phyloP scores from a whole-genome alignment of 257 asterid genomes.

The Solanum gracilifrons region DNA sequence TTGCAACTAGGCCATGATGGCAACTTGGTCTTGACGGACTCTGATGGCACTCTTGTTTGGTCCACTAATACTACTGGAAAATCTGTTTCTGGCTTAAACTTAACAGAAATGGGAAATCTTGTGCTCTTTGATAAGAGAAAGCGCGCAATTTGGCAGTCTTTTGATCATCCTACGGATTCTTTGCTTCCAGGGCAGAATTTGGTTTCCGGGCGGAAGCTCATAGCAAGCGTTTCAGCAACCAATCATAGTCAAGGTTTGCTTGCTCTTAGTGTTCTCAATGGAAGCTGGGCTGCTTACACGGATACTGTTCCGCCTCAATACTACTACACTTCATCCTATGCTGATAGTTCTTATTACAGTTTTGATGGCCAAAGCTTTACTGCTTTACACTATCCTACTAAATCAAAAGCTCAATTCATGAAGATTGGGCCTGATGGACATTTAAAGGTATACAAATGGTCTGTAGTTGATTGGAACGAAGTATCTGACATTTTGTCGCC shows the following conservation, averaged over 20 bases:
- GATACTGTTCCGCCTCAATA: neutral
- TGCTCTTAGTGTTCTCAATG: neutral
- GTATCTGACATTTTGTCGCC: neutral
- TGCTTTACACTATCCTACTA: neutral
- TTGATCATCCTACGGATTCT: conserved; percentile 1
- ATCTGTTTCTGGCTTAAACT: neutral
- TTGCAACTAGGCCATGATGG: neutral
- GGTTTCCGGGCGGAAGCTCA: neutral
- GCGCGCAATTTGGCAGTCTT: neutral
- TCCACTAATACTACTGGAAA: neutral
- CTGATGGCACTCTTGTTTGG: neutral
- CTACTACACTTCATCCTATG: neutral
- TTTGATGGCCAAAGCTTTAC: neutral
- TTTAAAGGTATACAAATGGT: neutral
- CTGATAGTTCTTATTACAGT: neutral
- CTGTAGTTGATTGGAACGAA: neutral
- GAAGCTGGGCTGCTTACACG: neutral
- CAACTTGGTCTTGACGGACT: neutral
- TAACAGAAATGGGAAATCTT: neutral
- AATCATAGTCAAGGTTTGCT: neutral
- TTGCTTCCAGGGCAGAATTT: conserved; percentile 1
- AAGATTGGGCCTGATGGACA: neutral
- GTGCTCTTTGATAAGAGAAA: neutral
- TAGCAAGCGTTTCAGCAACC: neutral
- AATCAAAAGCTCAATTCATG: neutral